Evolutionary conservation across 306 rosid species (phyloP).

Genomic region (Prunus mume): DNA sequence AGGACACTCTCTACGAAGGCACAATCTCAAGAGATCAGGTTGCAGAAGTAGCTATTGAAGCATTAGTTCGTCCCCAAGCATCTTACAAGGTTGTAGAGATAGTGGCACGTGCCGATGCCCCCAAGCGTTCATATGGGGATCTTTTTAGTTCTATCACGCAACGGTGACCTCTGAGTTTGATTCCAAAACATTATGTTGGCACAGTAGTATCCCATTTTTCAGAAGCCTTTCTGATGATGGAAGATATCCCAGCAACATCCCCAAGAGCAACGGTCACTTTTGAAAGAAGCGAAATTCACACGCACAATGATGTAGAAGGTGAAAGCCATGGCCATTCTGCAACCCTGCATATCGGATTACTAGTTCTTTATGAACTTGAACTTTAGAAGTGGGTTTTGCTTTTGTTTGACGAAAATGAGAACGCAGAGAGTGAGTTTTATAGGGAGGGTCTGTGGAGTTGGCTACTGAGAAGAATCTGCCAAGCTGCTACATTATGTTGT

Average conservation of each 20-base stretch:
- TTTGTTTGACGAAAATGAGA: no score
- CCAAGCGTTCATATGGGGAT: slow-evolving; percentile 61
- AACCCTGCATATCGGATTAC: slow-evolving; percentile 17
- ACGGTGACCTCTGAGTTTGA: slow-evolving; percentile 30
- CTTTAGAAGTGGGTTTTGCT: no score
- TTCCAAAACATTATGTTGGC: slow-evolving; percentile 9
- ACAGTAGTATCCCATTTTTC: background rate
- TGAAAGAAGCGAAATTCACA: slow-evolving; percentile 28
- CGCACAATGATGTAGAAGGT: slow-evolving; percentile 38
- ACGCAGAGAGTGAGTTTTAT: background rate
- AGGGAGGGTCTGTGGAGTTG: no score
- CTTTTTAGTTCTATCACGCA: slow-evolving; percentile 77
- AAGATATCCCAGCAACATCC: slow-evolving; percentile 30
- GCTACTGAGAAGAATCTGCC: no score
- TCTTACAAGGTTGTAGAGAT: slow-evolving; percentile 90
- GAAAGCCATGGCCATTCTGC: slow-evolving; percentile 27
- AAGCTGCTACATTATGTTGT: no score
- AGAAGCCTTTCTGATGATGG: slow-evolving; percentile 20
- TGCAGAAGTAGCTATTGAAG: slow-evolving; percentile 89
- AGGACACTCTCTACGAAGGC: slow-evolving; percentile 86
- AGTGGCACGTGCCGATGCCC: slow-evolving; percentile 64
- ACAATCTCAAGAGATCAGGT: slow-evolving; percentile 86
- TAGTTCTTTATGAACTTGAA: background rate
- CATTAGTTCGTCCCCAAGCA: slow-evolving; percentile 70
- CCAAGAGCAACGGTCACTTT: slow-evolving; percentile 28